Evolutionary conservation across 148 eudicot species (phyloP).

Genomic region (Chenopodium album): DNA sequence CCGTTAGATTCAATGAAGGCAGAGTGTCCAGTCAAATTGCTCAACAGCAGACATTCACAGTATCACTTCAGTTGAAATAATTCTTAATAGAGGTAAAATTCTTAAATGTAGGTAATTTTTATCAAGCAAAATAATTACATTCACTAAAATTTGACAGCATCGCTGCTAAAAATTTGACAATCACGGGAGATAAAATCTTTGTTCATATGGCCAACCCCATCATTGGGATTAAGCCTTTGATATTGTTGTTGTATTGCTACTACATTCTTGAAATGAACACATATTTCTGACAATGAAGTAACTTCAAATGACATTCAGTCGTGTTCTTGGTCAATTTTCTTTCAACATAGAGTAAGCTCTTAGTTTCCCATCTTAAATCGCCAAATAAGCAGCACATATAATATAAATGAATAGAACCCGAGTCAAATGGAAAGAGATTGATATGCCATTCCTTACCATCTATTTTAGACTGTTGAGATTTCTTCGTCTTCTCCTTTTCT

Average conservation of each 20-base stretch:
- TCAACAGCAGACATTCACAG: not conserved
- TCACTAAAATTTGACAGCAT: not conserved
- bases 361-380: not conserved
- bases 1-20: not conserved
- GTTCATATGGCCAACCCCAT: too few species aligned
- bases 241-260: not conserved
- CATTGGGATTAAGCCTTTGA: too few species aligned
- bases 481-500: constrained; percentile 46
- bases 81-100: not conserved
- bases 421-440: not conserved
- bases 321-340: not conserved
- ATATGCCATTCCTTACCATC: constrained; percentile 35
- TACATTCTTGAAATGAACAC: not conserved
- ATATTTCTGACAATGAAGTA: not conserved
- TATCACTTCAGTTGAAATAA: not conserved
- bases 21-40: not conserved
- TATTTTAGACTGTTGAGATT: constrained; percentile 27
- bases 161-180: not conserved
- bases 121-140: not conserved
- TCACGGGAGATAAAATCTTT: too few species aligned
- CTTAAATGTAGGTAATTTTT: not conserved
- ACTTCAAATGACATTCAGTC: not conserved
- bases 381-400: not conserved
- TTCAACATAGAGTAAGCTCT: not conserved
- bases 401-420: not conserved